These are phyloP conservation scores for Geotrichum fermentans DNA, from an alignment of 1,139 yeast genomes.

Conservation along the genomic window DNA sequence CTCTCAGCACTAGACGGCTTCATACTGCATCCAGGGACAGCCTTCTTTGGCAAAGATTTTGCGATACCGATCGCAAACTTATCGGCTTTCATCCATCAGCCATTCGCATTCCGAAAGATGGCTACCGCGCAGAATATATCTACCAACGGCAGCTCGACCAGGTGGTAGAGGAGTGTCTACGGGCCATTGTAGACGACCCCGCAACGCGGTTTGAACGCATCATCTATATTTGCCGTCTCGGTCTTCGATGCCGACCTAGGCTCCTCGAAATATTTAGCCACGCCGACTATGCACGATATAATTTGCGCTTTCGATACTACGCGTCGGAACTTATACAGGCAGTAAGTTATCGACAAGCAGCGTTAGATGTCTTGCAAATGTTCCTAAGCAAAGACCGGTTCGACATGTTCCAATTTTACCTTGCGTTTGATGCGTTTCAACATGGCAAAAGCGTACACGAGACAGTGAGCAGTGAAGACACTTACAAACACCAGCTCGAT, in stretches of 20 bases:
- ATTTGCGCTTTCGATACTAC: constrained; percentile 9
- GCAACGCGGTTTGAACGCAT: constrained; percentile 7
- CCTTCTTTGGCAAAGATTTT: constrained; percentile 11
- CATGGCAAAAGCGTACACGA: not conserved
- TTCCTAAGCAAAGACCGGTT: not conserved
- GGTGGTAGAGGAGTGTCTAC: constrained; percentile 3
- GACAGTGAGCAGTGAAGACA: constrained; percentile 6
- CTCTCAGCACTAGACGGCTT: constrained; percentile 12
- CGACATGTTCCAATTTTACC: constrained; percentile 11
- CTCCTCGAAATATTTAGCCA: not conserved
- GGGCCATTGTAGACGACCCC: not conserved
- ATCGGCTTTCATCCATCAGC: constrained; percentile 5
- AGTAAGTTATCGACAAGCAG: constrained; percentile 11
- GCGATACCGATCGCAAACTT: constrained; percentile 1
- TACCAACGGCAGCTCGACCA: constrained; percentile 9
- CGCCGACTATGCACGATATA: constrained; percentile 2
- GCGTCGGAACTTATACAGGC: constrained; percentile 13
- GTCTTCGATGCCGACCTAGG: constrained; percentile 7
- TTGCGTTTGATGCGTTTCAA: constrained; percentile 16
- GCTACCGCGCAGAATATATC: constrained; percentile 10
- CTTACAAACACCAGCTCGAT: not conserved
- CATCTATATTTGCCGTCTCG: constrained; percentile 1
- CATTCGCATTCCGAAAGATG: constrained; percentile 3
- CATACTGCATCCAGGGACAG: constrained; percentile 8
- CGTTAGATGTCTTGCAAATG: constrained; percentile 4